A percentile compares a stretch with the other conserved stretches of the same genome.
Conservation (phyloP, 306 rosid species). For the Boehmeria nivea region DNA sequence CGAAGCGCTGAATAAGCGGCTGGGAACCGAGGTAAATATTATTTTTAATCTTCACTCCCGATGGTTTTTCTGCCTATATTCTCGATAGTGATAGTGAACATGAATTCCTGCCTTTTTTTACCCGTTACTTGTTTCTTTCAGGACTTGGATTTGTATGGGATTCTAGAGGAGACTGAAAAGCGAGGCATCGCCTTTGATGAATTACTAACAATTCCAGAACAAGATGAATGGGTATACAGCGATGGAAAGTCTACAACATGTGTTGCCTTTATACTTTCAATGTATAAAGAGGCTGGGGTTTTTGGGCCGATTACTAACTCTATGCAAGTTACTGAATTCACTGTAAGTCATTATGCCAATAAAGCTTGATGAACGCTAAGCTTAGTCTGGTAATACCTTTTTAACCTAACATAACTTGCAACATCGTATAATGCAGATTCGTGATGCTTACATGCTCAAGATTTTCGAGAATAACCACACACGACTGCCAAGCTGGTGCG, state of each 20-base stretch:
- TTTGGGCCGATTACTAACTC: constrained; percentile 65
- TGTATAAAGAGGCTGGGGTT: constrained; percentile 93
- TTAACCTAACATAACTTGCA: no score
- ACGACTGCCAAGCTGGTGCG: constrained; percentile 84
- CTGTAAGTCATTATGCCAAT: constrained; percentile 42
- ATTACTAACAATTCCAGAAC: constrained; percentile 84
- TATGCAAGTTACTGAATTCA: constrained; percentile 93
- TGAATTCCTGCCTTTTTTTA: neutral
- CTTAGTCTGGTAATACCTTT: no score
- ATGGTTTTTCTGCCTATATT: no score
- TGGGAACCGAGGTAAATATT: constrained; percentile 73
- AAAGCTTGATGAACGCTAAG: no score
- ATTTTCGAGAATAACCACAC: constrained; percentile 78
- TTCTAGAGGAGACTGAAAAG: constrained; percentile 73
- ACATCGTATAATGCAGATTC: constrained; percentile 55
- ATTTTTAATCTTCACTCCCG: neutral
- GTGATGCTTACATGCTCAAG: constrained; percentile 87
- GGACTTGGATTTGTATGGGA: constrained; percentile 75
- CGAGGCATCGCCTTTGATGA: constrained; percentile 73
- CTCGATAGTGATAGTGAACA: constrained; percentile 4
- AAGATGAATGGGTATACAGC: constrained; percentile 94
- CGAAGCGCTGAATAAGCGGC: constrained; percentile 94
- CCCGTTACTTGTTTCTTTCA: constrained; percentile 32
- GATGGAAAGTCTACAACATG: constrained; percentile 97
- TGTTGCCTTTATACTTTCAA: constrained; percentile 82